Conservation (phyloP, 1,284 basidiomycete genomes). For the Ustilago loliicola region DNA sequence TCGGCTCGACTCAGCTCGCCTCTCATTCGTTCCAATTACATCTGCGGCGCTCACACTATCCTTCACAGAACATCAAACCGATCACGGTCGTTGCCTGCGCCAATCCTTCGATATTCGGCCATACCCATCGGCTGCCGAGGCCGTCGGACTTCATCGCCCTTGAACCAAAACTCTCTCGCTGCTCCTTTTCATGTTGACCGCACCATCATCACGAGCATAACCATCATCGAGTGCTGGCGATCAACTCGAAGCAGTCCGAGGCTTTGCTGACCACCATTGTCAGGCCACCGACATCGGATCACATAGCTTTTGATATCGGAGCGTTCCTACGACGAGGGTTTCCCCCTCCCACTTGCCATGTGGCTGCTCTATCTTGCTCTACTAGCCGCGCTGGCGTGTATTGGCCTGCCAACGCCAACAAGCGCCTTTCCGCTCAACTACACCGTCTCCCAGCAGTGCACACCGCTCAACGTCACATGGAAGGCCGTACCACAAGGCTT, state of each 20-base stretch:
- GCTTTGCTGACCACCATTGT: neutral
- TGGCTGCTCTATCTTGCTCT: constrained; percentile 14
- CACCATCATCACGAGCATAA: neutral
- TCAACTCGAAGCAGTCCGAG: neutral
- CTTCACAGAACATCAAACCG: neutral
- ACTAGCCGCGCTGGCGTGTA: constrained; percentile 14
- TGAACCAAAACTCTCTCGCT: neutral
- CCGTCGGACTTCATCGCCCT: neutral
- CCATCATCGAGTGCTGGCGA: neutral
- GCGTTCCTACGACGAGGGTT: neutral
- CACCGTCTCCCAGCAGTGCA: constrained; percentile 53
- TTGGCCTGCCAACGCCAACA: constrained; percentile 12
- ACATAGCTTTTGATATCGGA: neutral
- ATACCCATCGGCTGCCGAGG: neutral
- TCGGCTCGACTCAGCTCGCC: neutral
- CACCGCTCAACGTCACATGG: constrained; percentile 60
- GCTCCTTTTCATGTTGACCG: neutral
- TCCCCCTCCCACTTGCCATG: constrained; percentile 16
- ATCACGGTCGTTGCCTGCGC: neutral
- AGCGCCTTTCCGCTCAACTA: constrained; percentile 33
- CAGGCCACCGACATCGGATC: neutral
- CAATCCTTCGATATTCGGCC: neutral
- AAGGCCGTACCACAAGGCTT: constrained; percentile 23
- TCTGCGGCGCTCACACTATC: neutral
- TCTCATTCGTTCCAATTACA: neutral